Evolutionary conservation across 805 yeast species (phyloP), one percentile per base, ranked within the genome.

Genomic region (Myxozyma mucilagina): DNA sequence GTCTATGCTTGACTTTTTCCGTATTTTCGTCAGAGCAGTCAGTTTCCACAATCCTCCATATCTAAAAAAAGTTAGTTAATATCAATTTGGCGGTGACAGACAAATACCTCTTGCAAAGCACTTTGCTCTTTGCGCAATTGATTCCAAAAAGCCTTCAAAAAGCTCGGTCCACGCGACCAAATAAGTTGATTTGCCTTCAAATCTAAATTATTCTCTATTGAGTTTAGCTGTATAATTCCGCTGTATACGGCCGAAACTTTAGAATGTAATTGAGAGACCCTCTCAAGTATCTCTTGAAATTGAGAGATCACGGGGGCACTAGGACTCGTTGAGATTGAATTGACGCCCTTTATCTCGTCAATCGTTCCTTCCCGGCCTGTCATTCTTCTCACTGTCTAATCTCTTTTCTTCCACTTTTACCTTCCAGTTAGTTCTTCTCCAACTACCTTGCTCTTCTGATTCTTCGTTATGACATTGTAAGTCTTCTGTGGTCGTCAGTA

Each of bases 101-200:
- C 29, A 11, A 43, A 18, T 29, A 55, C 59, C 41, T 39, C 53
- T 20, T 43, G 38, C 24, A 59, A 32, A 24, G 56, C 59, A 20
- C 13, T 8, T 20, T 48, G 29, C 41, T 59, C 62, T 42, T 44
- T 48, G 13, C 39, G 18, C n/a, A 39, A 58, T 38, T 59, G 62
- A 18, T 20, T 49, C 16, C 43, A 43, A 43, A 59, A 59, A 11
- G 52, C 10, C 34, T n/a, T 35, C 20, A 59, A 32, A 39, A 55
- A 59, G 5, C 4, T 18, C 4, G 51, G 20, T 29, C 59, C 59
- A 6, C 59, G 53, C 4, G 59, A 38, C 53, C 57, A 51, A 10
- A 56, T 32, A 4, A 57, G 57, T 31, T 24, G 38, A 4, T 39
- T 31, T 6, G 7, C 47, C 14, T 8, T 31, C n/a, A 18, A 7